phyloP scores from a whole-genome alignment of 2,329 filamentous ascomycete genomes.

The Apiospora malaysiana region DNA sequence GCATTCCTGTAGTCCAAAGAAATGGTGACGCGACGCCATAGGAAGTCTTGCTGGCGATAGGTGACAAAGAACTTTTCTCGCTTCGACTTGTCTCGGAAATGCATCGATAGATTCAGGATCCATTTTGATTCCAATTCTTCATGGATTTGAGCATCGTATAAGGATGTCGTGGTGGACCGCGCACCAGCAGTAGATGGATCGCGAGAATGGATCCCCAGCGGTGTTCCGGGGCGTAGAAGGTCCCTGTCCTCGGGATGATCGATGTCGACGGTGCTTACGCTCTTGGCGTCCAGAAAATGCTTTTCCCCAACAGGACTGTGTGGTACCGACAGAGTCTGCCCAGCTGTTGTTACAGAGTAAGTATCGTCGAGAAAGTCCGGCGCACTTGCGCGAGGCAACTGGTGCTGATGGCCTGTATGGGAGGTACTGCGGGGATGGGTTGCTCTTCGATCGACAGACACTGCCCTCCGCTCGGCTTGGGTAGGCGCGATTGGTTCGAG shows the following conservation, averaged over 20 bases:
- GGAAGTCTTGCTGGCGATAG: constrained; percentile 78
- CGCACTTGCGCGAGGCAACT: constrained; percentile 54
- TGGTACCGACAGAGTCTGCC: constrained; percentile 36
- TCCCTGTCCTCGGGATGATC: constrained; percentile 22
- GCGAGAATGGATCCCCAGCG: constrained; percentile 28
- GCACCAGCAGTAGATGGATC: constrained; percentile 44
- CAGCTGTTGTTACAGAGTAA: constrained; percentile 34
- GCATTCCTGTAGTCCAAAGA: constrained; percentile 91
- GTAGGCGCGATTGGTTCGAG: constrained; percentile 70
- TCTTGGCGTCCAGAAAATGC: constrained; percentile 36
- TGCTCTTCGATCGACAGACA: constrained; percentile 65
- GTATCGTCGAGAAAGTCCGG: constrained; percentile 49
- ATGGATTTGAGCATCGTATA: constrained; percentile 70
- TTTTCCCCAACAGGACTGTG: constrained; percentile 43
- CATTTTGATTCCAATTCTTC: constrained; percentile 86
- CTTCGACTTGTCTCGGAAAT: constrained; percentile 90
- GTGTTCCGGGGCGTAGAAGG: constrained; percentile 22
- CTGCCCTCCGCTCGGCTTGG: constrained; percentile 71
- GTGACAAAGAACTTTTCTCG: constrained; percentile 98
- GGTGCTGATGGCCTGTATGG: constrained; percentile 34
- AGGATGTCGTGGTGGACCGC: constrained; percentile 56
- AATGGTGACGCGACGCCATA: constrained; percentile 88
- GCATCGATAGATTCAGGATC: constrained; percentile 98
- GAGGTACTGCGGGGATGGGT: constrained; percentile 44
- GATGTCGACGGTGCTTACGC: constrained; percentile 30